phyloP scores from a whole-genome alignment of 352 stramenopile species.

The Hyaloperonospora arabidopsidis region DNA sequence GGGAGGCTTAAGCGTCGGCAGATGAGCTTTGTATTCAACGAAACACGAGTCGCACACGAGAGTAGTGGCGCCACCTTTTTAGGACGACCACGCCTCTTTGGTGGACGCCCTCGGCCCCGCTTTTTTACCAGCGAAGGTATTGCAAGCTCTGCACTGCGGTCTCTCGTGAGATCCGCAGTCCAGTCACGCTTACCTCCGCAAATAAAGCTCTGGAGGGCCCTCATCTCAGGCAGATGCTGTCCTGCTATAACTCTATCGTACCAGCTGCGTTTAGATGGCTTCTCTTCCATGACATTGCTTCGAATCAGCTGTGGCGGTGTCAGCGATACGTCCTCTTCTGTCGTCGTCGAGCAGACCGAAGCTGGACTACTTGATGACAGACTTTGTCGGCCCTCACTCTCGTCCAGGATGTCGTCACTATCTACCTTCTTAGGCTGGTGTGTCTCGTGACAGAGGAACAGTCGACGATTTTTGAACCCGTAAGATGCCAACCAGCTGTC shows the following conservation, averaged over 20 bases:
- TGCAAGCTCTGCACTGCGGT: not conserved
- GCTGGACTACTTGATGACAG: slow-evolving; percentile 36
- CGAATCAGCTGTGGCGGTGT: slow-evolving; percentile 11
- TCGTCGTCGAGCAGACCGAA: slow-evolving; percentile 45
- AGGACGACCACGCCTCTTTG: slow-evolving; percentile 18
- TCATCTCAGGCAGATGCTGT: slow-evolving; percentile 47
- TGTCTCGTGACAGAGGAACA: slow-evolving; percentile 53
- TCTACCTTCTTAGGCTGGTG: slow-evolving; percentile 6
- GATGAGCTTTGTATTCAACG: slow-evolving; percentile 22
- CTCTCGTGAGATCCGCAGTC: slow-evolving; percentile 31
- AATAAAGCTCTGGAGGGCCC: slow-evolving; percentile 46
- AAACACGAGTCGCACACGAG: slow-evolving; percentile 7
- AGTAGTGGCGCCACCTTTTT: slow-evolving; percentile 13
- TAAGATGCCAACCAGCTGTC: slow-evolving; percentile 56
- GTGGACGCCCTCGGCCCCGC: slow-evolving; percentile 15
- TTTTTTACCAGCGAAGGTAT: slow-evolving; percentile 10
- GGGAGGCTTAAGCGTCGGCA: slow-evolving; percentile 45
- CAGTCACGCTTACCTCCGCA: slow-evolving; percentile 59
- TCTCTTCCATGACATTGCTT: slow-evolving; percentile 9
- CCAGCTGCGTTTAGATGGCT: slow-evolving; percentile 32
- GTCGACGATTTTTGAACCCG: slow-evolving; percentile 50
- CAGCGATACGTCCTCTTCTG: slow-evolving; percentile 35
- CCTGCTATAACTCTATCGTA: slow-evolving; percentile 43
- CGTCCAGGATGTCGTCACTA: slow-evolving; percentile 2
- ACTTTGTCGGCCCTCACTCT: slow-evolving; percentile 1